Evolutionary conservation across 1,139 yeast genomes (phyloP).

Genomic region (Yamadazyma oceani): DNA sequence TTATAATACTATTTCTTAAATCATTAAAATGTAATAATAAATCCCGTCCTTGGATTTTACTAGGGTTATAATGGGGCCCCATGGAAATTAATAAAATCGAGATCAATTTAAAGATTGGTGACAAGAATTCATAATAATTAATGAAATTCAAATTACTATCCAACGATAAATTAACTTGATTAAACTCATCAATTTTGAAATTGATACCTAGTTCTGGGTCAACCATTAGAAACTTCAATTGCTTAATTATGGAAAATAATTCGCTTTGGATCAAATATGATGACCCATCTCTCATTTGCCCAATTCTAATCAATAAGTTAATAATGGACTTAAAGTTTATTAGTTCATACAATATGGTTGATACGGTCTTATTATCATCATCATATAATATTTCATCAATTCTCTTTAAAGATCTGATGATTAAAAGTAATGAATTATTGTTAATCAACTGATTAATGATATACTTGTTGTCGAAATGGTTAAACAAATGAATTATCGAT

Average conservation of each 20-base stretch:
- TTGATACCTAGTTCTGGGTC: constrained; percentile 83
- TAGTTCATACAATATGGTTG: constrained; percentile 60
- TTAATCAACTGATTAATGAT: constrained; percentile 61
- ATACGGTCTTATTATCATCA: constrained; percentile 11
- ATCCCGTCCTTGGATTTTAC: constrained; percentile 53
- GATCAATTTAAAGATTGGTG: constrained; percentile 78
- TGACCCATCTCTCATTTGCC: constrained; percentile 77
- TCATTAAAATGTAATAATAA: constrained; percentile 56
- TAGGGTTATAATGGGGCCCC: constrained; percentile 74
- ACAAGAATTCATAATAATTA: constrained; percentile 59
- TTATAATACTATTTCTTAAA: constrained; percentile 65
- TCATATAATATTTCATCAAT: constrained; percentile 62
- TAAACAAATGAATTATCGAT: constrained; percentile 56
- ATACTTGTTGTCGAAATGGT: constrained; percentile 46
- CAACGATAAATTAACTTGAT: constrained; percentile 44
- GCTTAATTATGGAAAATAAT: constrained; percentile 58
- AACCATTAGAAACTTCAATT: constrained; percentile 56
- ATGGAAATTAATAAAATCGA: constrained; percentile 68
- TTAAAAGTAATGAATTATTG: constrained; percentile 61
- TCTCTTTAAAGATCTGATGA: constrained; percentile 66
- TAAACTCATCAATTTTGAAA: constrained; percentile 31
- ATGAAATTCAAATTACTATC: constrained; percentile 50
- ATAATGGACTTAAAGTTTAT: constrained; percentile 75
- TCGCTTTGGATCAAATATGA: constrained; percentile 74
- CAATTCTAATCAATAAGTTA: constrained; percentile 68